A percentile compares a stretch with the other conserved stretches of the same genome.
Evolutionary conservation across 2,329 filamentous ascomycete genomes (phyloP).

Genomic region (Fusarium fujikuroi): DNA sequence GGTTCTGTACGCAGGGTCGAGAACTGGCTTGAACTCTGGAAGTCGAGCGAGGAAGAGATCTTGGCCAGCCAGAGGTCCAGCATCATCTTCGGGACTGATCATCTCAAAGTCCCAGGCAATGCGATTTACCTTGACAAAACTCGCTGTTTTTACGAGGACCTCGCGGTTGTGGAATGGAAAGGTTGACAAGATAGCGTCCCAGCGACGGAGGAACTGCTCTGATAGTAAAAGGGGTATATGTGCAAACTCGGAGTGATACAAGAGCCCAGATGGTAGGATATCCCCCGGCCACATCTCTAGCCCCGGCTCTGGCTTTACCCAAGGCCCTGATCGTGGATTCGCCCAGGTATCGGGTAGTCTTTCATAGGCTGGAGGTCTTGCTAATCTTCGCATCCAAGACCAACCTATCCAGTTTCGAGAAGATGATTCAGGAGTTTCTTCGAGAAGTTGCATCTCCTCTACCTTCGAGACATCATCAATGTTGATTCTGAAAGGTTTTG

Average conservation of each 20-base stretch:
- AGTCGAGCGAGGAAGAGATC: conserved; percentile 7
- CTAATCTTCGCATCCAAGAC: background rate
- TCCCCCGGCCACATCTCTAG: conserved; percentile 7
- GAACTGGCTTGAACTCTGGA: background rate
- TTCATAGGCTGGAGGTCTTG: background rate
- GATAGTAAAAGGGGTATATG: background rate
- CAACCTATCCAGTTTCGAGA: background rate
- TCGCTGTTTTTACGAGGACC: background rate
- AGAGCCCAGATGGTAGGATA: background rate
- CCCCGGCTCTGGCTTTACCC: conserved; percentile 2
- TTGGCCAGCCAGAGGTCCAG: background rate
- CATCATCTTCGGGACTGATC: background rate
- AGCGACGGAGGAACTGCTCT: conserved; percentile 1
- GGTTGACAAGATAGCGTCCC: background rate
- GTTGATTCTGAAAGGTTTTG: background rate
- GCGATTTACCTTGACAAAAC: background rate
- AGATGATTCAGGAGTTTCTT: background rate
- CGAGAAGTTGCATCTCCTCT: background rate
- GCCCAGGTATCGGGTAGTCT: background rate
- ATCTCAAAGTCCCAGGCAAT: background rate
- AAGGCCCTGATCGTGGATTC: background rate
- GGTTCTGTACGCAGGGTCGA: conserved; percentile 5
- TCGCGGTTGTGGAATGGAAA: conserved; percentile 1
- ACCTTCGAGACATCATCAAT: background rate
- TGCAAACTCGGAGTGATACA: conserved; percentile 6